A percentile compares a stretch with the other conserved stretches of the same genome.
Evolutionary conservation across 306 rosid genomes (phyloP).

Genomic region (Lathyrus aphaca): DNA sequence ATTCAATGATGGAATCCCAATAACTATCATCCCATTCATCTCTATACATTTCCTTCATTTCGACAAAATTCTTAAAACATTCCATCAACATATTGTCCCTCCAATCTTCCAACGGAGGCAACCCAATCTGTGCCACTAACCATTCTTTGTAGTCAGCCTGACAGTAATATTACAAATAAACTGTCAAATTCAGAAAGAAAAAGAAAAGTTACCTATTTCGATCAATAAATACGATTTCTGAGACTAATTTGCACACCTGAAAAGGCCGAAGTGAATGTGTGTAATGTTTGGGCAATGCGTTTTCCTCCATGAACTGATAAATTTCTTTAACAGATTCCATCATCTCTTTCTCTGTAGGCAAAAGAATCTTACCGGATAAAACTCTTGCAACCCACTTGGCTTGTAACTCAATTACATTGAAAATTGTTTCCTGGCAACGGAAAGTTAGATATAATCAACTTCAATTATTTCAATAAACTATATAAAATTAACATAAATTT

Average conservation of each 20-base stretch:
- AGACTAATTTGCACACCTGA: slow-evolving; percentile 21
- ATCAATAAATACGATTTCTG: too few relatives aligned
- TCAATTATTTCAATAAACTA: neutral
- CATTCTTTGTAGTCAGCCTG: slow-evolving; percentile 43
- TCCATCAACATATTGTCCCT: slow-evolving; percentile 25
- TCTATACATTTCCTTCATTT: slow-evolving; percentile 21
- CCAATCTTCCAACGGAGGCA: slow-evolving; percentile 44
- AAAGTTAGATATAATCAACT: neutral
- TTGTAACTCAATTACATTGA: slow-evolving; percentile 40
- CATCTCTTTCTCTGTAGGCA: slow-evolving; percentile 45
- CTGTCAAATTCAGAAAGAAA: too few relatives aligned
- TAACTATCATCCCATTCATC: slow-evolving; percentile 51
- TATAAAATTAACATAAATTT: neutral
- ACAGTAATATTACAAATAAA: neutral
- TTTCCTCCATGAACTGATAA: slow-evolving; percentile 38
- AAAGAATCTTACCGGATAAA: slow-evolving; percentile 39
- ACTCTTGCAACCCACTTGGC: slow-evolving; percentile 47
- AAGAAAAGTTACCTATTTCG: too few relatives aligned
- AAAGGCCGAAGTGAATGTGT: slow-evolving; percentile 40
- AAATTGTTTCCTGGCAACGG: slow-evolving; percentile 13
- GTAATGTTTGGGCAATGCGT: slow-evolving; percentile 32
- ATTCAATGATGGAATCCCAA: slow-evolving; percentile 39
- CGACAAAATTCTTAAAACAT: neutral
- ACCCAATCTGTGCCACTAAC: slow-evolving; percentile 33
- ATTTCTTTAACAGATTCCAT: slow-evolving; percentile 31